Base-by-base conservation (phyloP, 2,329 filamentous ascomycete genomes). In the Cytospora schulzeri region DNA sequence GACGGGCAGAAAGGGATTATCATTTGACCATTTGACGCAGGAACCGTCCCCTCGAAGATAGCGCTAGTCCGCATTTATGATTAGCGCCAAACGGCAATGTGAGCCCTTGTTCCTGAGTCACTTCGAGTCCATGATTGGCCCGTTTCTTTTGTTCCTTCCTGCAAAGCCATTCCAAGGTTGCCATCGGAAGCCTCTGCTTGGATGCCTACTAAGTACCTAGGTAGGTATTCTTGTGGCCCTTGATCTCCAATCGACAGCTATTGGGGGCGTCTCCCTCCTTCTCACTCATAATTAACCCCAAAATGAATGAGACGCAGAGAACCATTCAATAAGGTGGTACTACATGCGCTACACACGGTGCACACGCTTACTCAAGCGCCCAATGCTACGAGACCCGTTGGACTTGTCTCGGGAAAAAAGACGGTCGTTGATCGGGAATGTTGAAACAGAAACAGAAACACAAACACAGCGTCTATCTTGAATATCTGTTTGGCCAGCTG, bases 81-180 rank as follows among this genome's bases (percentile, higher is more conserved):
- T 48, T 67, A 67, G 66, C 64, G 66, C 57, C 64, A 66, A 66
- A 66, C 66, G 33, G 48, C 29, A n/a, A 24, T 41, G 31, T 56
- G n/a, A 48, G 4, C 55, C 31, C 62, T 54, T 51, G 45, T 19
- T 8, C 26, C 26, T 41, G 24, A 45, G 29, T 22, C 51, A 15
- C 60, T 6, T 26, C 29, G 56, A n/a, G 26, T 29, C 51, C 19
- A 22, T 48, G 56, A 66, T 67, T 62, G 65, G 61, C 53, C n/a
- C n/a, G n/a, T 56, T 15, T 17, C 31, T 12, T 51, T 28, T n/a
- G 17, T n/a, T n/a, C 24, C n/a, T n/a, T 57, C 55, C 28, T 51
- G 60, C 22, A 41, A 56, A 26, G 48, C 45, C 17, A 45, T n/a
- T 7, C n/a, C n/a, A n/a, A n/a, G n/a, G n/a, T n/a, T n/a, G n/a